Percentiles rank a stretch among this genome's conserved stretches.
These are phyloP conservation scores for Parmelia sp. DNA, from an alignment of 495 filamentous ascomycete species.

Conservation along the genomic window DNA sequence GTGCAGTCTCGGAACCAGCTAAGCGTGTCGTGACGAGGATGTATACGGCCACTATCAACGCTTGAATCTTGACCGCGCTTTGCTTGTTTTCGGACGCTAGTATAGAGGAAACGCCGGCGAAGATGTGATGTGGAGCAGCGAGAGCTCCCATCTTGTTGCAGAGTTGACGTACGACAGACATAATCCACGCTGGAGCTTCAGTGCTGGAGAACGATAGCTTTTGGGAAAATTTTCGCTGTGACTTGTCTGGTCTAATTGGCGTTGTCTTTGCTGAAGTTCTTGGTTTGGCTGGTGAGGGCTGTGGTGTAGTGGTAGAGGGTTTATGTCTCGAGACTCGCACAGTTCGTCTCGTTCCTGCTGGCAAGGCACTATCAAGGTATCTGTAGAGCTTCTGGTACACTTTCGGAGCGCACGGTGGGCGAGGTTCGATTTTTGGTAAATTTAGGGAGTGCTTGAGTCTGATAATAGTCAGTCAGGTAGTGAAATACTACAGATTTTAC, in stretches of 20 bases:
- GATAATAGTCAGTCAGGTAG: background rate
- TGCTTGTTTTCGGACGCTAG: constrained; percentile 12
- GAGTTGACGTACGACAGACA: constrained; percentile 57
- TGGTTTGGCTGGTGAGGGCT: constrained; percentile 30
- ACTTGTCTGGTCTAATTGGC: constrained; percentile 25
- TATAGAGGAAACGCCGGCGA: constrained; percentile 52
- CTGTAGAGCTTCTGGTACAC: constrained; percentile 78
- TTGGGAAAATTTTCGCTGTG: constrained; percentile 26
- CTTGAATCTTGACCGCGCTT: constrained; percentile 36
- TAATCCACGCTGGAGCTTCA: constrained; percentile 58
- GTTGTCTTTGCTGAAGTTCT: constrained; percentile 40
- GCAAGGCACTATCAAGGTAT: constrained; percentile 69
- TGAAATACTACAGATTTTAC: too few species aligned
- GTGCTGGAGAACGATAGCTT: background rate
- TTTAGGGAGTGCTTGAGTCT: constrained; percentile 79
- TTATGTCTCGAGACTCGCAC: constrained; percentile 29
- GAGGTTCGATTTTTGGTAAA: constrained; percentile 72
- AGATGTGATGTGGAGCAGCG: constrained; percentile 56
- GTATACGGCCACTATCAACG: constrained; percentile 61
- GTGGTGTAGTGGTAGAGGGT: constrained; percentile 27
- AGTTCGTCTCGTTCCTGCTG: constrained; percentile 34
- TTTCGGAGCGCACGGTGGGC: constrained; percentile 74
- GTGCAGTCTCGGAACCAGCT: constrained; percentile 33
- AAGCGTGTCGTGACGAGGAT: constrained; percentile 51
- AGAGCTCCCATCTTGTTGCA: constrained; percentile 56